A percentile compares a stretch with the other conserved stretches of the same genome.
Evolutionary conservation across 306 rosid species (phyloP).

Genomic region (Carpinus viminea): DNA sequence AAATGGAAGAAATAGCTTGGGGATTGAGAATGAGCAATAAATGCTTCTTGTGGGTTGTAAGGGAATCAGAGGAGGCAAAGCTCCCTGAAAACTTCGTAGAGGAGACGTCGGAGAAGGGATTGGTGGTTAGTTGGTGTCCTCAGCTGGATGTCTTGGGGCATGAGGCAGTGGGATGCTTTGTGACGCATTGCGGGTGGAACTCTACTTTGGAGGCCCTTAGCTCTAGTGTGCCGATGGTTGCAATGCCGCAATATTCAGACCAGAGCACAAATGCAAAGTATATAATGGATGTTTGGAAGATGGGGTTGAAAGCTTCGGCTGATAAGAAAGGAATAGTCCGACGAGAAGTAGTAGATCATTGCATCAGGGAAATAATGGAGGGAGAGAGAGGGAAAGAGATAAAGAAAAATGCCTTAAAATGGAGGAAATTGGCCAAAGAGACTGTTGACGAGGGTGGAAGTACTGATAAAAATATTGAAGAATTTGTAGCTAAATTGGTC

Average conservation of each 20-base stretch:
- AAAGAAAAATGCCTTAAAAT: neutral
- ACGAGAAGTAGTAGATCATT: neutral
- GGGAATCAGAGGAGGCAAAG: neutral
- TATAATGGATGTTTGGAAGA: neutral
- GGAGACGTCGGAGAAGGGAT: neutral
- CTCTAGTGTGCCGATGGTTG: neutral
- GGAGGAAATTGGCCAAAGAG: neutral
- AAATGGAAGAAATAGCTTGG: constrained; percentile 8
- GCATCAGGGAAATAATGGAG: neutral
- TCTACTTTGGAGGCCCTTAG: neutral
- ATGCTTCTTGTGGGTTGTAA: constrained; percentile 2
- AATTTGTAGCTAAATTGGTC: neutral
- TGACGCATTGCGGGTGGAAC: neutral
- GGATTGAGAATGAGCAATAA: neutral
- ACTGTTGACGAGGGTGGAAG: neutral
- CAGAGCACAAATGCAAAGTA: neutral
- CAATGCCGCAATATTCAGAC: neutral
- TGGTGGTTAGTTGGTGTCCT: neutral
- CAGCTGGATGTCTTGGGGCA: neutral
- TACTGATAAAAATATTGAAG: neutral
- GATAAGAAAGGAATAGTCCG: neutral
- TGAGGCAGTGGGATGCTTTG: constrained; percentile 1
- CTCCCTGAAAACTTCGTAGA: constrained; percentile 5
- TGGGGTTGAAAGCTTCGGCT: neutral
- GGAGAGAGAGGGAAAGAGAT: neutral